Evolutionary conservation across 768 basidiomycete species (phyloP).

Genomic region (Chalciporus piperatus): DNA sequence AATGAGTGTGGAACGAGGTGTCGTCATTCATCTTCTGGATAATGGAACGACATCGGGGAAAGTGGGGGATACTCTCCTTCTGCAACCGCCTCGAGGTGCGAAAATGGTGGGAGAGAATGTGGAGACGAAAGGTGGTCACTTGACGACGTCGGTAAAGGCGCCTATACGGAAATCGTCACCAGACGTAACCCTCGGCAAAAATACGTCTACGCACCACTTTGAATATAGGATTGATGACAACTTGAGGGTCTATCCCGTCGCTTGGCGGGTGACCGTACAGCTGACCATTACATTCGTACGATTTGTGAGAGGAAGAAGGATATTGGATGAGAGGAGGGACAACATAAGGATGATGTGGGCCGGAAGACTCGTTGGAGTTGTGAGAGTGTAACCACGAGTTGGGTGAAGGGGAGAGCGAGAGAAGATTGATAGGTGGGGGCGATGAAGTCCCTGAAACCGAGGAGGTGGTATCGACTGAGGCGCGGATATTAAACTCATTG

Average conservation of each 20-base stretch:
- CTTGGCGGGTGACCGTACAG: conserved; percentile 57
- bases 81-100: conserved; percentile 80
- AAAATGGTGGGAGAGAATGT: conserved; percentile 69
- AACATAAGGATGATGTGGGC: conserved; percentile 34
- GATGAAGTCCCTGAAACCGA: conserved; percentile 64
- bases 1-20: conserved; percentile 15
- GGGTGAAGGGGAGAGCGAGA: conserved; percentile 67
- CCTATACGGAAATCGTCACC: conserved; percentile 33
- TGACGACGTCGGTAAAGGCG: conserved; percentile 49
- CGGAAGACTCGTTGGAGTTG: conserved; percentile 38
- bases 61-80: conserved; percentile 72
- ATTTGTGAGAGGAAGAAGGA: conserved; percentile 37
- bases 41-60: conserved; percentile 70
- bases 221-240: conserved; percentile 83
- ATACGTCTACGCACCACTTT: conserved; percentile 68
- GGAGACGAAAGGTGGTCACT: conserved; percentile 38
- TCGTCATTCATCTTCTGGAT: conserved; percentile 44
- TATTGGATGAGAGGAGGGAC: conserved; percentile 37
- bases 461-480: conserved; percentile 60
- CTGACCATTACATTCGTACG: conserved; percentile 53
- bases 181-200: neutral
- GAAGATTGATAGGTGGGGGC: conserved; percentile 71
- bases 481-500: conserved; percentile 70
- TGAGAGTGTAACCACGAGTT: conserved; percentile 55
- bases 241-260: conserved; percentile 58